A percentile compares a stretch with the other conserved stretches of the same genome.
These are phyloP conservation scores for Scedosporium aurantiacum DNA, from an alignment of 2,329 filamentous ascomycete genomes.

Conservation along the genomic window DNA sequence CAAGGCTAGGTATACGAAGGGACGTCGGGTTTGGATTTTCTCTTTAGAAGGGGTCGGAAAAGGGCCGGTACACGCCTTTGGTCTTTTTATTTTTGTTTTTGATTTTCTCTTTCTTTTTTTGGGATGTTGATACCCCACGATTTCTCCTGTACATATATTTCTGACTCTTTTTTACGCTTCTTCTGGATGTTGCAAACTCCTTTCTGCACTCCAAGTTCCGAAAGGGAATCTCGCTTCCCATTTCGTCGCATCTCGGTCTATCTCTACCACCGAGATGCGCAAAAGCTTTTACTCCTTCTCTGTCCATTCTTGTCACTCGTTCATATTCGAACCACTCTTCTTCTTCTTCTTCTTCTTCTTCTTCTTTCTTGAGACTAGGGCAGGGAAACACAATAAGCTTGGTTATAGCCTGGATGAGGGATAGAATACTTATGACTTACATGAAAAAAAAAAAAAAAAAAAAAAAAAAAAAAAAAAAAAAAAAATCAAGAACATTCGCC, in stretches of 20 bases:
- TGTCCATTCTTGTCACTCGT: constrained; percentile 23
- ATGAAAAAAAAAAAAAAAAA: neutral
- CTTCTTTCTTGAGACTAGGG: constrained; percentile 11
- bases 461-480: neutral
- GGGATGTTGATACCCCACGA: neutral
- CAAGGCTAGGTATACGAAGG: neutral
- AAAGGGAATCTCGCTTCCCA: constrained; percentile 1
- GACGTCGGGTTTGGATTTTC: neutral
- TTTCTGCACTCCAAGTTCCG: too few species aligned
- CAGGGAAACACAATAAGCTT: neutral
- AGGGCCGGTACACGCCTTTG: constrained; percentile 3
- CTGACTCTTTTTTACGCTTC: constrained; percentile 20
- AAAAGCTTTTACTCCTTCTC: neutral
- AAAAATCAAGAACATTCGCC: neutral
- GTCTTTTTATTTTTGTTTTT: constrained; percentile 6
- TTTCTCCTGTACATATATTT: constrained; percentile 4
- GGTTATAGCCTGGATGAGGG: constrained; percentile 1
- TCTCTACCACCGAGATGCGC: constrained; percentile 1
- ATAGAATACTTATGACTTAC: neutral
- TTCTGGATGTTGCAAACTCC: too few species aligned
- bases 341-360: constrained; percentile 14
- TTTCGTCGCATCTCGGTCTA: constrained; percentile 2
- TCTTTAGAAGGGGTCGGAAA: neutral
- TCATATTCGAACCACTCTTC: constrained; percentile 11
- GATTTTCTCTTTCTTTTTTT: constrained; percentile 10